phyloP scores from a whole-genome alignment of 2,329 filamentous ascomycete genomes.

The Cladobotryum mycophilum region DNA sequence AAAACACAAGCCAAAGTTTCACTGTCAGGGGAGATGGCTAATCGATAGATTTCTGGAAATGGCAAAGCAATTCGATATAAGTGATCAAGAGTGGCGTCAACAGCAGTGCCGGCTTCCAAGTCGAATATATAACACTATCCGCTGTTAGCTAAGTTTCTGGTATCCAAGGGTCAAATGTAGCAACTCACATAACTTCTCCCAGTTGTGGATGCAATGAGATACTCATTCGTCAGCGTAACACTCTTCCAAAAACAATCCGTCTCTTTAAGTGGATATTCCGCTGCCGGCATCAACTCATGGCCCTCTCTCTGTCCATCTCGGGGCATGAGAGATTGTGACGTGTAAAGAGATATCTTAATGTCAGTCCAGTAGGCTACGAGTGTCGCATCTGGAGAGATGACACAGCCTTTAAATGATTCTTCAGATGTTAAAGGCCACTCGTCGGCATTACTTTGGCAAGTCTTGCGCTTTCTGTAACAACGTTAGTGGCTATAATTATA shows the following conservation, averaged over 20 bases:
- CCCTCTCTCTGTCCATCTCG: constrained; percentile 2
- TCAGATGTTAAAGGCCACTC: constrained; percentile 11
- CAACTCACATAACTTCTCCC: constrained; percentile 14
- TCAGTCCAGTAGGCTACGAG: constrained; percentile 25
- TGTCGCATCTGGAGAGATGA: constrained; percentile 21
- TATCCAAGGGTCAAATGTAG: neutral
- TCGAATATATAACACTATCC: constrained; percentile 18
- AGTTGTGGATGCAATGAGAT: constrained; percentile 19
- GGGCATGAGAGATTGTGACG: constrained; percentile 15
- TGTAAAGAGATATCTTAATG: constrained; percentile 21
- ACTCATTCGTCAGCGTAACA: constrained; percentile 14
- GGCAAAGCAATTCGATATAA: constrained; percentile 13
- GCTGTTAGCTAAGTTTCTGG: neutral
- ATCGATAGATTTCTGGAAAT: constrained; percentile 12
- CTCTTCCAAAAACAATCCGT: constrained; percentile 18
- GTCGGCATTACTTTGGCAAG: constrained; percentile 2
- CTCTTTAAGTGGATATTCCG: constrained; percentile 11
- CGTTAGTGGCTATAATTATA: constrained; percentile 2
- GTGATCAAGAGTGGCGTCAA: constrained; percentile 13
- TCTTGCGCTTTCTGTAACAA: neutral
- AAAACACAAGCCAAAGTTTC: constrained; percentile 18
- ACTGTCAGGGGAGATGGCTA: constrained; percentile 16
- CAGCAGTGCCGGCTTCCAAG: constrained; percentile 14
- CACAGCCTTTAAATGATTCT: constrained; percentile 21
- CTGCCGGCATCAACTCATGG: neutral